Conservation (phyloP, 2,329 filamentous ascomycete species). For the Chlorencoelia australis region DNA sequence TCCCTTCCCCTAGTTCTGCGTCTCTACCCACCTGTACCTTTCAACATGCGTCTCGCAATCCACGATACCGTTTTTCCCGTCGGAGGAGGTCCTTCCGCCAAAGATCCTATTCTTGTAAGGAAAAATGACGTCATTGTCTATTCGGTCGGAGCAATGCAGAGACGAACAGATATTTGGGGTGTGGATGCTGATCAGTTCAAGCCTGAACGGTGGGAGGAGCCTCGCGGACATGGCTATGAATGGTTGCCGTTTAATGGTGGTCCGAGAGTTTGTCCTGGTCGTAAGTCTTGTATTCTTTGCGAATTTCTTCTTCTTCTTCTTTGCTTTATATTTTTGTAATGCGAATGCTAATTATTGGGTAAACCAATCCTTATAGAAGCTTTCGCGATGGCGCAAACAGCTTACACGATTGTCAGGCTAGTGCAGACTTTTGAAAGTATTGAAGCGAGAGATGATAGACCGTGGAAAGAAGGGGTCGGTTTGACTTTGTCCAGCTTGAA, state of each 20-base stretch:
- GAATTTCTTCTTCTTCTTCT: slow-evolving; percentile 27
- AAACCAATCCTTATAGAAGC: too few relatives aligned
- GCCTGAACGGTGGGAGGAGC: slow-evolving; percentile 28
- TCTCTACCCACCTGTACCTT: slow-evolving; percentile 36
- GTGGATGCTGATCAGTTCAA: slow-evolving; percentile 35
- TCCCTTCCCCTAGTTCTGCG: slow-evolving; percentile 34
- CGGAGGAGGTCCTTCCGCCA: slow-evolving; percentile 28
- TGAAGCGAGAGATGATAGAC: slow-evolving; percentile 17
- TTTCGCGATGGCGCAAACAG: slow-evolving; percentile 24
- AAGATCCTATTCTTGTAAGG: slow-evolving; percentile 23
- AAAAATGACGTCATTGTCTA: slow-evolving; percentile 16
- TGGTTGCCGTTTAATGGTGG: slow-evolving; percentile 68
- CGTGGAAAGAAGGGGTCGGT: slow-evolving; percentile 14
- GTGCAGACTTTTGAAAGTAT: slow-evolving; percentile 24
- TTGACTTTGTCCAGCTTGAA: slow-evolving; percentile 15
- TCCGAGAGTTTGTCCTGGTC: slow-evolving; percentile 60
- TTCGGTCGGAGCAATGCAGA: slow-evolving; percentile 25
- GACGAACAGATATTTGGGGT: slow-evolving; percentile 51
- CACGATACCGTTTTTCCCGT: slow-evolving; percentile 32
- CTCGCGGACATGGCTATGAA: slow-evolving; percentile 53
- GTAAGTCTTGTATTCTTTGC: slow-evolving; percentile 46
- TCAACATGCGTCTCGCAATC: slow-evolving; percentile 39
- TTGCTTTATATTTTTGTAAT: too few relatives aligned
- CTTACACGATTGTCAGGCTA: slow-evolving; percentile 26
- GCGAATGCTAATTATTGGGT: too few relatives aligned